Percentiles rank a stretch among this genome's conserved stretches.
These are phyloP conservation scores for Naegleria lovaniensis DNA, from an alignment of 208 protist species.

Conservation along the genomic window DNA sequence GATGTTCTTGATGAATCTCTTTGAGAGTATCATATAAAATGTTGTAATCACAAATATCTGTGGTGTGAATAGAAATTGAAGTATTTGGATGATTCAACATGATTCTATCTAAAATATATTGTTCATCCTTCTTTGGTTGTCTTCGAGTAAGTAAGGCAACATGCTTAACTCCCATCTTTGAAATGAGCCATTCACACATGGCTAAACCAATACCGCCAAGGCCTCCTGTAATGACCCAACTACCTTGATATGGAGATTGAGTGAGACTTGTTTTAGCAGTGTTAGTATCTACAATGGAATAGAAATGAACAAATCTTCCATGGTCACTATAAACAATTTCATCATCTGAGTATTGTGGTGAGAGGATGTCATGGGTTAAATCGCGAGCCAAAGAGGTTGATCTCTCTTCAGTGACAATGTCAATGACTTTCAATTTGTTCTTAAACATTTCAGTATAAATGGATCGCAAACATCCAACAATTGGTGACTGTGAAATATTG, in stretches of 20 bases:
- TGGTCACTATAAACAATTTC: neutral
- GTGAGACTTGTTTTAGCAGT: neutral
- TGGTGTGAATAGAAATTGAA: neutral
- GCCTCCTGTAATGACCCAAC: slow-evolving; percentile 2
- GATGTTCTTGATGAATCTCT: neutral
- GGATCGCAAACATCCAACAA: neutral
- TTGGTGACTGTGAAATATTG: neutral
- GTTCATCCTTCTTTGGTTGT: neutral
- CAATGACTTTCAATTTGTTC: neutral
- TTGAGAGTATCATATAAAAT: neutral
- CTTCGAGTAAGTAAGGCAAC: neutral
- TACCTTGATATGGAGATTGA: neutral
- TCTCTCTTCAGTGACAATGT: neutral
- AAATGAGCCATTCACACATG: neutral
- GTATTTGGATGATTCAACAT: neutral
- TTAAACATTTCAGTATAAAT: neutral
- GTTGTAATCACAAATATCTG: neutral
- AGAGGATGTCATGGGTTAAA: neutral
- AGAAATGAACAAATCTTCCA: neutral
- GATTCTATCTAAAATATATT: neutral
- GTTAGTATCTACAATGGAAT: neutral
- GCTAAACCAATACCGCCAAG: neutral
- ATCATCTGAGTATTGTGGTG: neutral
- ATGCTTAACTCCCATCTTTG: neutral
- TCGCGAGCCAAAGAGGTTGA: too few relatives aligned